Conservation (phyloP, 148 eudicot genomes). For the Rhododendron ovatum region DNA sequence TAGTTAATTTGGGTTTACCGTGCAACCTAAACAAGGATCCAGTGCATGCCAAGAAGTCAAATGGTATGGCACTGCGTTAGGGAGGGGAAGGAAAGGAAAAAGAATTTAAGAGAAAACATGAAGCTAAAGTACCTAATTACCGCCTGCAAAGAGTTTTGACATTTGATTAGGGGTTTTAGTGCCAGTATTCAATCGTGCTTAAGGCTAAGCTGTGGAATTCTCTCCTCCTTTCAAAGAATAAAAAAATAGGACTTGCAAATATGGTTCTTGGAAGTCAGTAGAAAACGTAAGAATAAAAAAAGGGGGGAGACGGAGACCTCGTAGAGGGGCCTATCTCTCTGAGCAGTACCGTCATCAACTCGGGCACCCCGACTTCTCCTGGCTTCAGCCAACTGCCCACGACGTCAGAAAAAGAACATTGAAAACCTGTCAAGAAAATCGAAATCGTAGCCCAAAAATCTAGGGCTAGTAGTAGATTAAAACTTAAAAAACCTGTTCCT, state of each 20-base stretch:
- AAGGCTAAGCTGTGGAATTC: background rate
- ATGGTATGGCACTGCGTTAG: background rate
- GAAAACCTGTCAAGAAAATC: background rate
- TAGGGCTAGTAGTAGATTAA: background rate
- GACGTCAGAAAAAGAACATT: background rate
- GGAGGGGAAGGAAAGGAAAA: background rate
- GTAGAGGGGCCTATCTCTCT: conserved; percentile 83
- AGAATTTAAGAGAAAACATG: background rate
- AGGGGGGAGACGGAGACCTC: conserved; percentile 48
- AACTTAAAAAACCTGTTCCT: conserved; percentile 50
- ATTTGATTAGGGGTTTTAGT: background rate
- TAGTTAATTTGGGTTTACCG: background rate
- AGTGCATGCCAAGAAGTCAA: background rate
- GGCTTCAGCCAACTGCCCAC: conserved; percentile 64
- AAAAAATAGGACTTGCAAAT: background rate
- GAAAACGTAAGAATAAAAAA: background rate
- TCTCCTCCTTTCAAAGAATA: background rate
- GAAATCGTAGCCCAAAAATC: background rate
- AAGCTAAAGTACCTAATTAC: background rate
- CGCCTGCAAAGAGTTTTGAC: background rate
- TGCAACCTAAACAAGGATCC: conserved; percentile 1
- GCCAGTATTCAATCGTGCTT: background rate
- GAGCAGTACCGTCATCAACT: conserved; percentile 97
- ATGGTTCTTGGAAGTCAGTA: background rate
- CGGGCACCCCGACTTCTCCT: conserved; percentile 71